Base-by-base conservation (phyloP, 495 filamentous ascomycete species). In the Cladorrhinum samala region DNA sequence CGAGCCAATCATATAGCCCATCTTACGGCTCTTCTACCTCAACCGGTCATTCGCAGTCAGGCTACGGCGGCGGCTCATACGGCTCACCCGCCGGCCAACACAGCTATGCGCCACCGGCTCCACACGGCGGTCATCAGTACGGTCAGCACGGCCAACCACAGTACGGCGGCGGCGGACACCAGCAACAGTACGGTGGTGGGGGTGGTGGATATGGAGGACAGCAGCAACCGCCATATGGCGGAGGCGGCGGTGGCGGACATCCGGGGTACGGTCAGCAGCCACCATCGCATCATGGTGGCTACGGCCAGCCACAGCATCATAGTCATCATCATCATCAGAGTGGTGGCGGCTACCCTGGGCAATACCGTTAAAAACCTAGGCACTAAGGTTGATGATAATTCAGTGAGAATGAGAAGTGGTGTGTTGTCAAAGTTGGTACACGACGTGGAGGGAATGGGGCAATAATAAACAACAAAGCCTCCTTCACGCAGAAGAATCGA, bases 121-220 rank as follows among this genome's bases (percentile, higher is more conserved):
- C 57, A 39, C 57, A 67, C 3, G 61, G 61, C 16, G 66, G 66
- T 50, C 64, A 56, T 11, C 58, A 60, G 36, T 50, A 53, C 21
- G 59, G 52, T 3, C 61, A 61, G 42, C 56, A 61, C 19, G 57
- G 54, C 1, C 63, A 67, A 42, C 59, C 60, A 7, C 63, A 63
- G 25, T 58, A 71, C 39, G 53, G 50, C 13, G 53, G 42, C 19
- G 37, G 46, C 11, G 42, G 49, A n/a, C 56, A 58, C 21, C 56
- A 46, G 41, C 47, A 39, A 43, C 53, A 18, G 36, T 59, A 59
- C 25, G 54, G 52, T 17, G 48, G 27, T 11, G 27, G 27, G 11
- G 27, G 27, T 5, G 5, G 11, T 33, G 27, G 27, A 33, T 11
- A 33, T 33, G 6, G 27, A 33, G 27, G 24, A 17, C 56, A 55